phyloP scores from a whole-genome alignment of 2,329 filamentous ascomycete species.

The Fusarium brevicatenulatum region DNA sequence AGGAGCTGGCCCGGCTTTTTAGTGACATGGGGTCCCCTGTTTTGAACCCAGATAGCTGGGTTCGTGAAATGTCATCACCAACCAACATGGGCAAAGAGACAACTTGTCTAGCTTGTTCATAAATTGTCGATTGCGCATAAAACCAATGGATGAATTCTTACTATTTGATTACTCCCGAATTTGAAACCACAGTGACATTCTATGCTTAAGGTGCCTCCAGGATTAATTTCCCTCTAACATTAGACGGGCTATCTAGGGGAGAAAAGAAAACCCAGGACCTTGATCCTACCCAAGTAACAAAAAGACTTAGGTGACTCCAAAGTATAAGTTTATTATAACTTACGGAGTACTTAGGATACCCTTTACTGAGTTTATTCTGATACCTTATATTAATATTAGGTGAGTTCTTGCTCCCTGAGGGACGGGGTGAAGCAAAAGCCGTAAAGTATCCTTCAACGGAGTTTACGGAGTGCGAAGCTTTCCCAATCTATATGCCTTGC shows the following conservation, averaged over 20 bases:
- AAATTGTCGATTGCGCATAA: background rate
- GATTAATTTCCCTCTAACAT: background rate
- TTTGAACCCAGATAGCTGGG: conserved; percentile 7
- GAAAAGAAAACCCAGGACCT: no score
- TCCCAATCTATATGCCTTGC: background rate
- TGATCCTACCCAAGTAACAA: no score
- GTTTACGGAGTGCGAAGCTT: background rate
- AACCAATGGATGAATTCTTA: background rate
- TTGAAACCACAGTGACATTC: background rate
- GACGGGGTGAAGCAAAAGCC: background rate
- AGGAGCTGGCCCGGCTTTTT: conserved; percentile 2
- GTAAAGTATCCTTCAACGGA: no score
- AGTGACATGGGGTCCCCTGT: conserved; percentile 19
- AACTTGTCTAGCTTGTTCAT: background rate
- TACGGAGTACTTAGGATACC: no score
- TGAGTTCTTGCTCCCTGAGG: no score
- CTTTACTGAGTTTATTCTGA: no score
- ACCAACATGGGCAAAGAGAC: background rate
- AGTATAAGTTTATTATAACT: no score
- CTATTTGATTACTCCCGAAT: background rate
- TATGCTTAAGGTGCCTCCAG: background rate
- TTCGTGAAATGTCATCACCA: background rate
- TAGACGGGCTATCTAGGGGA: no score
- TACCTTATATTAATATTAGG: no score
- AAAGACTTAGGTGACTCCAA: no score